Evolutionary conservation across 1,284 basidiomycete genomes (phyloP), one percentile per base, ranked within the genome.

Genomic region (Rhodotorula sp.): DNA sequence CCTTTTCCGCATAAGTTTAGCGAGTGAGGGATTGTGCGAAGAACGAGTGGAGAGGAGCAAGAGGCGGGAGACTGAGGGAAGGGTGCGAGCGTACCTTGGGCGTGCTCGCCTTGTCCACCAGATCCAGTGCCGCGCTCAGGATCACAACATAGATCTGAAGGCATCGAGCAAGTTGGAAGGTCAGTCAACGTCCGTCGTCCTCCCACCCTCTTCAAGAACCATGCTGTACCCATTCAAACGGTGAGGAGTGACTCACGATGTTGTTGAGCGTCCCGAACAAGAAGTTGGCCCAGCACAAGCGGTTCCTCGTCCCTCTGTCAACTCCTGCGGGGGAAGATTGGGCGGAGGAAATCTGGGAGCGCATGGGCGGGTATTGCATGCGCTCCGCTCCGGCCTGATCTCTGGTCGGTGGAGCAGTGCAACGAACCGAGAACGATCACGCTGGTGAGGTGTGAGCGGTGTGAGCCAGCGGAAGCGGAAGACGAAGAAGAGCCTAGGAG

Each of bases 81-180:
- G 20, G 32, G 19, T 7, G 11, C 39, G 49, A 36, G 19, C 56
- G 49, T 24, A 74, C 77, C 63, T 91, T 92, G 0, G 93, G 93
- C 0, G 91, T 93, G 7, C 89, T 86, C 0, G 90, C 72, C 29
- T 71, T 86, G 7, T 94, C 92, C 0, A 98, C 92, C 7, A 99
- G 85, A 80, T 99, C 95, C 22, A 97, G 84, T 0, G 95, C 95
- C 8, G 95, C 95, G 1, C 92, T 95, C 32, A 98, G 86, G 73
- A 98, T 97, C 74, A 99, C 91, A 47, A 98, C 94, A 80, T 98
- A 96, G 60, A 66, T 62, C 60, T 61, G 47, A 2, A 22, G 29
- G 11, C 8, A 27, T 76, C 70, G 29, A 4, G 1, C 52, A 17
- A 32, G 52, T 19, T 17, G 19, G 17, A 15, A 30, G 54, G 59